Percentiles rank a stretch among this genome's conserved stretches.
phyloP scores from a whole-genome alignment of 2,329 filamentous ascomycete genomes.

The Beauveria sp. region DNA sequence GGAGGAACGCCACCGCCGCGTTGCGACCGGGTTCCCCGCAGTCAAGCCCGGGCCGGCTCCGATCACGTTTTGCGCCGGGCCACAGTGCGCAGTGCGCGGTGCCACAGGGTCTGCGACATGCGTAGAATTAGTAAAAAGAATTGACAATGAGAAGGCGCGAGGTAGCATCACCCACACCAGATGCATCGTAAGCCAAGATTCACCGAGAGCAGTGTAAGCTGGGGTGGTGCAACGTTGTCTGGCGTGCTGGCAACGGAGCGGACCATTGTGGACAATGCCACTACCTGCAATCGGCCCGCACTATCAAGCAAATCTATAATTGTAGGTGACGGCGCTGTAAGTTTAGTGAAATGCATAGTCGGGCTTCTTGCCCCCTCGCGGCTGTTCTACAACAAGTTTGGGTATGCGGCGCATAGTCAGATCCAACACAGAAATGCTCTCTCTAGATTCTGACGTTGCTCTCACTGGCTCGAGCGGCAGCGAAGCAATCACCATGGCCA shows the following conservation, averaged over 20 bases:
- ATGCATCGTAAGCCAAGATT: not conserved
- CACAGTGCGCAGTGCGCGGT: not conserved
- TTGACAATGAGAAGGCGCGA: not conserved
- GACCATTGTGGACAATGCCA: not conserved
- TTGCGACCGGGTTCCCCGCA: slow-evolving; percentile 6
- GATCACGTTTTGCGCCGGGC: slow-evolving; percentile 1
- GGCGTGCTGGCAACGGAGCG: not conserved
- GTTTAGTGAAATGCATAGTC: not conserved
- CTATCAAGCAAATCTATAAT: not conserved
- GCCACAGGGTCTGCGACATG: not conserved
- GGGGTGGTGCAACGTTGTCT: not conserved
- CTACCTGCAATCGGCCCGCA: not conserved
- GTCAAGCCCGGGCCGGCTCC: not conserved
- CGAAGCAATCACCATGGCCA: not conserved
- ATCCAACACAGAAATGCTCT: not conserved
- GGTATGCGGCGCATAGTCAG: not conserved
- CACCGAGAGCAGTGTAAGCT: not conserved
- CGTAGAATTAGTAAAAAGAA: not conserved
- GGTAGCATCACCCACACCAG: not conserved
- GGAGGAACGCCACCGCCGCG: not conserved
- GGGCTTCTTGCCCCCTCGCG: not conserved
- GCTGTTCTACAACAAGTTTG: no score
- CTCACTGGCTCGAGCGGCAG: not conserved
- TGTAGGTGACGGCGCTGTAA: not conserved
- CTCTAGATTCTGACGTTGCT: not conserved